These are phyloP conservation scores for Metschnikowia kofuensis DNA, from an alignment of 805 yeast genomes.

Conservation along the genomic window DNA sequence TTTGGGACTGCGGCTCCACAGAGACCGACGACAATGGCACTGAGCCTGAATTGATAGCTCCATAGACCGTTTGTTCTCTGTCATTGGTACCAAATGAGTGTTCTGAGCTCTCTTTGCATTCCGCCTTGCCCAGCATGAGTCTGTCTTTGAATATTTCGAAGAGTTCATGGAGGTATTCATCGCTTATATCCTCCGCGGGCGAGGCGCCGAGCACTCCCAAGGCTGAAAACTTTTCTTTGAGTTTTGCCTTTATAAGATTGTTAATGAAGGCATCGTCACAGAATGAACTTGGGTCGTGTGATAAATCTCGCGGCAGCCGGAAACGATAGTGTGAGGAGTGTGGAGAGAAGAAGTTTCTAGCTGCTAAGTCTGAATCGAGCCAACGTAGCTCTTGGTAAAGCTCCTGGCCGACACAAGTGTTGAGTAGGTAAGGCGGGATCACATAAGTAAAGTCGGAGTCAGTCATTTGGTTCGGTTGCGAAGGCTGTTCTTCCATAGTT, in stretches of 20 bases:
- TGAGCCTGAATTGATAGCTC: background rate
- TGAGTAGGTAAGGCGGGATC: slow-evolving; percentile 43
- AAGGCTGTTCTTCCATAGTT: background rate
- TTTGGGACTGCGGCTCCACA: slow-evolving; percentile 3
- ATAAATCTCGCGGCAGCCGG: slow-evolving; percentile 16
- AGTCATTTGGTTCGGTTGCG: slow-evolving; percentile 3
- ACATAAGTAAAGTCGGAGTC: slow-evolving; percentile 25
- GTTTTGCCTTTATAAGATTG: slow-evolving; percentile 30
- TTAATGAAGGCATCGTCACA: slow-evolving; percentile 32
- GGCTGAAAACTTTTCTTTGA: slow-evolving; percentile 33
- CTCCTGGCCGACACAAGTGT: slow-evolving; percentile 35
- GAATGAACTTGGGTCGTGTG: slow-evolving; percentile 17
- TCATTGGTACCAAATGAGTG: background rate
- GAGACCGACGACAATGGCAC: slow-evolving; percentile 3
- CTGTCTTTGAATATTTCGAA: slow-evolving; percentile 31
- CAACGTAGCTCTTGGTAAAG: slow-evolving; percentile 25
- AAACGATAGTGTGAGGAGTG: slow-evolving; percentile 25
- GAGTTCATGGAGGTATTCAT: slow-evolving; percentile 30
- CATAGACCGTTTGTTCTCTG: background rate
- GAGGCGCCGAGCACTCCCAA: slow-evolving; percentile 35
- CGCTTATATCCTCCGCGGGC: slow-evolving; percentile 28
- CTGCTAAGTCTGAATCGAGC: slow-evolving; percentile 25
- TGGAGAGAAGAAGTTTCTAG: slow-evolving; percentile 25
- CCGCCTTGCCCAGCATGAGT: slow-evolving; percentile 10
- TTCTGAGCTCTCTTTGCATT: background rate